These are phyloP conservation scores for Carex sylvatica DNA, from an alignment of 202 grass and related monocot genomes.

Conservation along the genomic window DNA sequence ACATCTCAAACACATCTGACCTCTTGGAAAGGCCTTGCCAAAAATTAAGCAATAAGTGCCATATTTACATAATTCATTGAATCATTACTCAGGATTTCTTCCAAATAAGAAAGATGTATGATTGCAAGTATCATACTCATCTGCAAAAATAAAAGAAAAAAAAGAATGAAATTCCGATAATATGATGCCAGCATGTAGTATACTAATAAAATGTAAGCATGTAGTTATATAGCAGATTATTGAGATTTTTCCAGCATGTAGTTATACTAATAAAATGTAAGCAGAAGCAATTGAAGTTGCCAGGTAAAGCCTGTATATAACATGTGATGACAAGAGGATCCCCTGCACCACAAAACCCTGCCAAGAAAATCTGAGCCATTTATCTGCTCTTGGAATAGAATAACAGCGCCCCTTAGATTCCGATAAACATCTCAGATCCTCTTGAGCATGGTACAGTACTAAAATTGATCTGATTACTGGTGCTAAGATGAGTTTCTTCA, in stretches of 20 bases:
- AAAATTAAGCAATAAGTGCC: neutral
- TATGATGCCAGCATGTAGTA: neutral
- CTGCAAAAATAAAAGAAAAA: neutral
- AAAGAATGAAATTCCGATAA: neutral
- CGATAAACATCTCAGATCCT: neutral
- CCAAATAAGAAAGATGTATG: neutral
- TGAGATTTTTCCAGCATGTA: neutral
- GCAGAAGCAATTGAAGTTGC: neutral
- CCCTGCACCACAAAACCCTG: neutral
- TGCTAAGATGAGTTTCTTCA: neutral
- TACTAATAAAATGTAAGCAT: neutral
- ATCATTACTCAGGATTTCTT: neutral
- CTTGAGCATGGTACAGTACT: neutral
- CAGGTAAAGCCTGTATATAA: neutral
- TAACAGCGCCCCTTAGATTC: neutral
- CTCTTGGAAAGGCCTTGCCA: neutral
- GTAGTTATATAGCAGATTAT: neutral
- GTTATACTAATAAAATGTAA: neutral
- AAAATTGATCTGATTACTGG: neutral
- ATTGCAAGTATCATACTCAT: neutral
- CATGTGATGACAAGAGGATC: neutral
- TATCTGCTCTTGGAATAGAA: neutral
- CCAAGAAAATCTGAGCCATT: neutral
- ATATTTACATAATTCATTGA: neutral
- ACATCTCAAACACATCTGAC: neutral